Base-by-base conservation (phyloP, 2,329 filamentous ascomycete genomes). In the Davidsoniella australis region DNA sequence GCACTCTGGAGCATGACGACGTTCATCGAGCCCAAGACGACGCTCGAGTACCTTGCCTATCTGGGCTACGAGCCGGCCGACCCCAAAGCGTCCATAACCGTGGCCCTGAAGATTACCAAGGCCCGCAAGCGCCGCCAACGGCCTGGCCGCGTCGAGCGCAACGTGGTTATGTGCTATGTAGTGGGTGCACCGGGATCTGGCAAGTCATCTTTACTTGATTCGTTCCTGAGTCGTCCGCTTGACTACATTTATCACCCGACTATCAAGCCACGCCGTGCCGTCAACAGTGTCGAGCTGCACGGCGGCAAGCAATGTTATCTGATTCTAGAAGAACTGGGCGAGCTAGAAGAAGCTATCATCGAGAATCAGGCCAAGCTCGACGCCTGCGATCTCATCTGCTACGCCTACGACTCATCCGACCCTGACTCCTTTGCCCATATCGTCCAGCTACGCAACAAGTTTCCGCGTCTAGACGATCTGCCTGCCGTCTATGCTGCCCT, bases 1-100 rank as follows among this genome's bases (percentile, higher is more conserved):
- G 91, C 91, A 3, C 91, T 98, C 59, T 98, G 91, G 91, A 95
- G 88, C 62, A 98, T 98, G 91, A 98, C 91, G 0, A 98, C 91
- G 0, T 98, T 96, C 58, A 78, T 93, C 53, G 88, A 93, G 50
- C 89, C 91, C 10, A 93, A 91, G 61, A 95, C 86, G 0, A 96
- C 91, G 0, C 72, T 98, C 3, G 88, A 93, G 57, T 98, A 98
- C 62, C 77, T 98, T 2, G 91, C 91, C 2, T 95, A 95, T 61
- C 78, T 98, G 2, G 91, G 91, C 1, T 98, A 95, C 59, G 91
- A 96, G 61, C 80, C 85, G 2, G 69, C 77, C 2, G 83, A 82
- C 57, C 69, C 75, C n/a, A 82, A 82, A 51, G 80, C 82, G 38
- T 79, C 80, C 0, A 86, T 85, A 1, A 85, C 85, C 0, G 77